Evolutionary conservation across 2,329 filamentous ascomycete species (phyloP).

Genomic region (Diatrype stigma): DNA sequence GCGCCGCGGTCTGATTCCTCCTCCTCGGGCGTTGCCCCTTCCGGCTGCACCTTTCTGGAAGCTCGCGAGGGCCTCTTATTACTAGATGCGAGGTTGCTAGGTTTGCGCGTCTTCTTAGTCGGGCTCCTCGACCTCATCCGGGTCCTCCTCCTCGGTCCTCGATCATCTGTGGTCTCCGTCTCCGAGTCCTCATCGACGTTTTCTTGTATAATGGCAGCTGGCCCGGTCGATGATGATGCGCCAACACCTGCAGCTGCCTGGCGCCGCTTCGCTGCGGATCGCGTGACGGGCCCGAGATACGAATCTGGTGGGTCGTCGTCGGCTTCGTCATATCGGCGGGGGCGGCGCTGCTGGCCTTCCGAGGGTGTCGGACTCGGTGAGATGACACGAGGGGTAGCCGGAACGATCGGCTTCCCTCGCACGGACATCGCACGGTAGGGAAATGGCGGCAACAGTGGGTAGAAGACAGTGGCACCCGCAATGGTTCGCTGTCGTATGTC

Average conservation of each 20-base stretch:
- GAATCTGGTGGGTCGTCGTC: slow-evolving; percentile 49
- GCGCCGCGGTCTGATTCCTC: slow-evolving; percentile 15
- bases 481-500: slow-evolving; percentile 47
- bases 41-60: slow-evolving; percentile 25
- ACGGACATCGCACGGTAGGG: slow-evolving; percentile 46
- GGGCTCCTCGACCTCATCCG: slow-evolving; percentile 71
- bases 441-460: slow-evolving; percentile 58
- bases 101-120: slow-evolving; percentile 44
- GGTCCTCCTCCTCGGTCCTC: too few relatives aligned
- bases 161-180: slow-evolving; percentile 45
- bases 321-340: not conserved
- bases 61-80: slow-evolving; percentile 34
- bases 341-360: too few relatives aligned
- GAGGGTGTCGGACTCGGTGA: slow-evolving; percentile 79
- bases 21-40: too few relatives aligned
- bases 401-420: slow-evolving; percentile 53
- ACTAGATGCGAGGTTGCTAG: slow-evolving; percentile 50
- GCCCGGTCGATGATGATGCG: too few relatives aligned
- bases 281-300: slow-evolving; percentile 71
- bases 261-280: slow-evolving; percentile 64
- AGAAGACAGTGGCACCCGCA: slow-evolving; percentile 52
- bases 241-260: slow-evolving; percentile 38
- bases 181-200: slow-evolving; percentile 50
- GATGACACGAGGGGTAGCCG: slow-evolving; percentile 80
- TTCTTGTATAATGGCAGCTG: slow-evolving; percentile 59